Percentiles rank a stretch among this genome's conserved stretches.
phyloP scores from a whole-genome alignment of 2,329 filamentous ascomycete genomes.

The Allantophomopsis cytisporea region DNA sequence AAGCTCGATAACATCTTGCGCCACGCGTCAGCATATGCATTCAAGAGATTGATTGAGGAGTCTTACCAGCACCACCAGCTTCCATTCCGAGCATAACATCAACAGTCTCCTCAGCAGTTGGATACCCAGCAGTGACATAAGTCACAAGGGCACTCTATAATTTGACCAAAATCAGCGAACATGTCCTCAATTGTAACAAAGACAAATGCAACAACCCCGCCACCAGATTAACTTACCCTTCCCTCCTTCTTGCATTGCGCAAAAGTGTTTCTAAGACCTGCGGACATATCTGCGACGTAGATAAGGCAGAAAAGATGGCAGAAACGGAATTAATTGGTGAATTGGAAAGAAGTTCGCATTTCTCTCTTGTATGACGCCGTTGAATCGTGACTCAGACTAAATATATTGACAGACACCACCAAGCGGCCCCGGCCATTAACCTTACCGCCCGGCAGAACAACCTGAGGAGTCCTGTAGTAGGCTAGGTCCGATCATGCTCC shows the following conservation, averaged over 20 bases:
- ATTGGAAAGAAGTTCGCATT: conserved; percentile 4
- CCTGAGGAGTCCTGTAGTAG: background rate
- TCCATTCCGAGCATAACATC: conserved; percentile 82
- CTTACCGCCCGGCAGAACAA: conserved; percentile 9
- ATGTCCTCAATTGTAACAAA: background rate
- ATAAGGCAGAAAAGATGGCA: conserved; percentile 3
- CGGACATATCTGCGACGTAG: conserved; percentile 13
- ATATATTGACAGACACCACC: conserved; percentile 9
- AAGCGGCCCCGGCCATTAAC: conserved; percentile 1
- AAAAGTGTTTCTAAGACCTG: conserved; percentile 40
- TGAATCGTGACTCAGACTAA: background rate
- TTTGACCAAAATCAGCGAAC: conserved; percentile 1
- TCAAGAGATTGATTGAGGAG: too few relatives aligned
- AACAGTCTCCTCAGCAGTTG: conserved; percentile 67
- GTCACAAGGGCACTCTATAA: conserved; percentile 59
- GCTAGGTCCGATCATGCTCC: too few relatives aligned
- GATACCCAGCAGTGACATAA: conserved; percentile 92
- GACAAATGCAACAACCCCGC: background rate
- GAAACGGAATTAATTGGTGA: conserved; percentile 3
- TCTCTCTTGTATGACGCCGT: too few relatives aligned
- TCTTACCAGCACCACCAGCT: conserved; percentile 74
- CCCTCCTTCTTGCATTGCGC: conserved; percentile 39
- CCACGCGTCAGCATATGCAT: background rate
- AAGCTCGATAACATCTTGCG: conserved; percentile 74
- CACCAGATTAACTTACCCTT: conserved; percentile 16